Conservation (phyloP, 2,329 filamentous ascomycete species). For the Clarireedia sp. region DNA sequence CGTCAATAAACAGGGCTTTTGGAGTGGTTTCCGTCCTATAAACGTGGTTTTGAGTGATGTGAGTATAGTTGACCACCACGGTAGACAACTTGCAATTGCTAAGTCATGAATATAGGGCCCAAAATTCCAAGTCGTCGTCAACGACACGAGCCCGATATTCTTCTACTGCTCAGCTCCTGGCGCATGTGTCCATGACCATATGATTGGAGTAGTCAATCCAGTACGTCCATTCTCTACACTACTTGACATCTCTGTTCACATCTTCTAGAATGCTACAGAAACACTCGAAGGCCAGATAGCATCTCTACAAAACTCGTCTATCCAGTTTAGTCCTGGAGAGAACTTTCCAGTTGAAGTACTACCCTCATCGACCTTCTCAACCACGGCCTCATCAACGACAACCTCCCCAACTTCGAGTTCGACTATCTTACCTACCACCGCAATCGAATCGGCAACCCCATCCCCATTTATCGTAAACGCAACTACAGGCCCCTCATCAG, state of each 20-base stretch:
- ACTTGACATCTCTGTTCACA: background rate
- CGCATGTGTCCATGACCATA: slow-evolving; percentile 55
- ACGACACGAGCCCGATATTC: slow-evolving; percentile 56
- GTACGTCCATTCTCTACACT: slow-evolving; percentile 32
- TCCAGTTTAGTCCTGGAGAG: slow-evolving; percentile 19
- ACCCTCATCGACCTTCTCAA: background rate
- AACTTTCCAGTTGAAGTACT: slow-evolving; percentile 16
- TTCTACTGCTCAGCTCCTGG: slow-evolving; percentile 62
- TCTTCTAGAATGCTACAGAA: slow-evolving; percentile 18
- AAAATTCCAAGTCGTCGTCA: slow-evolving; percentile 41
- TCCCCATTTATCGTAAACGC: background rate
- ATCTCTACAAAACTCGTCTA: slow-evolving; percentile 17
- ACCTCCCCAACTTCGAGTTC: slow-evolving; percentile 8
- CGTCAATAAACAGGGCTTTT: slow-evolving; percentile 45
- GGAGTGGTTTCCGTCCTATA: slow-evolving; percentile 41
- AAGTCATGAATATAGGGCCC: slow-evolving; percentile 27
- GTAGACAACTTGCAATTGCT: background rate
- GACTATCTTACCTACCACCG: slow-evolving; percentile 4
- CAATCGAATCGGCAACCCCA: background rate
- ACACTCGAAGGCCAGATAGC: slow-evolving; percentile 19
- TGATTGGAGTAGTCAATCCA: slow-evolving; percentile 74
- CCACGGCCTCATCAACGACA: slow-evolving; percentile 1
- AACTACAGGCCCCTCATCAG: background rate
- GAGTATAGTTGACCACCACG: slow-evolving; percentile 15
- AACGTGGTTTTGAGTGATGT: slow-evolving; percentile 36